Conservation (phyloP, 2,329 filamentous ascomycete genomes). For the Cytospora piceicola region DNA sequence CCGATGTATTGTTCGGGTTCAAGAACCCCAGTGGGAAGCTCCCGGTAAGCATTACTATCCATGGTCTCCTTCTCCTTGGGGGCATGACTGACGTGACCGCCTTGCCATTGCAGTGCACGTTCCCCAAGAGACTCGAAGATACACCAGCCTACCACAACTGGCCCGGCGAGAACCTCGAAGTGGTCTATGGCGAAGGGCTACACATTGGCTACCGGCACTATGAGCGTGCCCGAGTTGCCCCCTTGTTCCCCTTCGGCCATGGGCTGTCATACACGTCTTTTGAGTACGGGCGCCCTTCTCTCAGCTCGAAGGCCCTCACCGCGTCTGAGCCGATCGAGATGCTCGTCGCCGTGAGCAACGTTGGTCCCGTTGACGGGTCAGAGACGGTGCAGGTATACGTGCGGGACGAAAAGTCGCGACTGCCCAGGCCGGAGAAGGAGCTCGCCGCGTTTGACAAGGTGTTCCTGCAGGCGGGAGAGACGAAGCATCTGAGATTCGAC, state of each 20-base stretch:
- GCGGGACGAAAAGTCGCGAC: constrained; percentile 62
- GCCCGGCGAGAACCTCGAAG: constrained; percentile 70
- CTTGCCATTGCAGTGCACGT: constrained; percentile 55
- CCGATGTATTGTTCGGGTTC: constrained; percentile 67
- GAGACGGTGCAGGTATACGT: constrained; percentile 73
- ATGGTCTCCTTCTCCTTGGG: too few relatives aligned
- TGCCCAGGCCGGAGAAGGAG: constrained; percentile 72
- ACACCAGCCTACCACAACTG: constrained; percentile 75
- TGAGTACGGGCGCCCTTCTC: constrained; percentile 61
- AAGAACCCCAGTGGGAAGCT: constrained; percentile 70
- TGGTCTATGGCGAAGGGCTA: constrained; percentile 72
- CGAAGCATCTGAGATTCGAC: constrained; percentile 50
- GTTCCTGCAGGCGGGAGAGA: constrained; percentile 59
- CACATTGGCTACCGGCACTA: constrained; percentile 77
- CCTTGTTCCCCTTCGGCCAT: constrained; percentile 74
- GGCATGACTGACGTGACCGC: not conserved
- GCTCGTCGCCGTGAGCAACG: constrained; percentile 56
- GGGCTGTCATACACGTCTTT: constrained; percentile 76
- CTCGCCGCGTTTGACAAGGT: constrained; percentile 72
- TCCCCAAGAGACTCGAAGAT: constrained; percentile 66
- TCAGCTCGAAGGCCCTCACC: constrained; percentile 48
- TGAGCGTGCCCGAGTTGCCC: constrained; percentile 61
- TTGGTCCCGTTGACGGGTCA: constrained; percentile 57
- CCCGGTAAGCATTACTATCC: constrained; percentile 48
- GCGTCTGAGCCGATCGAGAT: constrained; percentile 48